These are phyloP conservation scores for Cordyceps cateniannulata DNA, from an alignment of 2,329 filamentous ascomycete species.

Conservation along the genomic window DNA sequence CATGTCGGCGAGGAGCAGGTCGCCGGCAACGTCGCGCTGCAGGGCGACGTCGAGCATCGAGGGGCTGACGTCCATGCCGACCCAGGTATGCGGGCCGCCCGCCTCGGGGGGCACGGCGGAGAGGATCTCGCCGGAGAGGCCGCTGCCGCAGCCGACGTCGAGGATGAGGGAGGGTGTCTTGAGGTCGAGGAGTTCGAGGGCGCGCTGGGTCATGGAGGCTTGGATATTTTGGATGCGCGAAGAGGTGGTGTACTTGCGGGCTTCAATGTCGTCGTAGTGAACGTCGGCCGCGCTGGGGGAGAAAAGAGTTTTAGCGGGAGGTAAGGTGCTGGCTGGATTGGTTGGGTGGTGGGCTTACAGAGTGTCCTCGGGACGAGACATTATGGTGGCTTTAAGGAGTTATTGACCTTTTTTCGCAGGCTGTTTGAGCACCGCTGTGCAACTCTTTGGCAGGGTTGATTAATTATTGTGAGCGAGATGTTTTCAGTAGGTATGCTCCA, in stretches of 20 bases:
- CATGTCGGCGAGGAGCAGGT: conserved; percentile 90
- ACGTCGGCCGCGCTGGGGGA: conserved; percentile 76
- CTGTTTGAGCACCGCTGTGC: neutral
- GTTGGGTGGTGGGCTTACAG: conserved; percentile 50
- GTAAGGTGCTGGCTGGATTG: conserved; percentile 11
- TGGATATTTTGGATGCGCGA: conserved; percentile 96
- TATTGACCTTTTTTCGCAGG: neutral
- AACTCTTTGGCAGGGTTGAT: neutral
- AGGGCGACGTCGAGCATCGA: conserved; percentile 97
- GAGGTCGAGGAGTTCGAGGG: conserved; percentile 84
- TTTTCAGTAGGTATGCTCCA: neutral
- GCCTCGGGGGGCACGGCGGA: conserved; percentile 62
- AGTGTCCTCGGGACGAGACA: conserved; percentile 96
- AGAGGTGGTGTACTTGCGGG: conserved; percentile 93
- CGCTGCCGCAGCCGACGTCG: conserved; percentile 93
- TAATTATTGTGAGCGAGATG: neutral
- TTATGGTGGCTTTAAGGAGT: conserved; percentile 35
- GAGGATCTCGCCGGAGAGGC: conserved; percentile 89
- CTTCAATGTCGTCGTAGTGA: conserved; percentile 94
- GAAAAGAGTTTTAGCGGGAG: conserved; percentile 11
- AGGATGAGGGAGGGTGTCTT: conserved; percentile 77
- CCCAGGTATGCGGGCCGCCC: conserved; percentile 84
- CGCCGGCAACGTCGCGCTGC: conserved; percentile 85
- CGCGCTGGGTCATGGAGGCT: conserved; percentile 86
- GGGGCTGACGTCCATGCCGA: conserved; percentile 93